Evolutionary conservation across 2,329 filamentous ascomycete species (phyloP).

Genomic region (Colletotrichum scovillei): DNA sequence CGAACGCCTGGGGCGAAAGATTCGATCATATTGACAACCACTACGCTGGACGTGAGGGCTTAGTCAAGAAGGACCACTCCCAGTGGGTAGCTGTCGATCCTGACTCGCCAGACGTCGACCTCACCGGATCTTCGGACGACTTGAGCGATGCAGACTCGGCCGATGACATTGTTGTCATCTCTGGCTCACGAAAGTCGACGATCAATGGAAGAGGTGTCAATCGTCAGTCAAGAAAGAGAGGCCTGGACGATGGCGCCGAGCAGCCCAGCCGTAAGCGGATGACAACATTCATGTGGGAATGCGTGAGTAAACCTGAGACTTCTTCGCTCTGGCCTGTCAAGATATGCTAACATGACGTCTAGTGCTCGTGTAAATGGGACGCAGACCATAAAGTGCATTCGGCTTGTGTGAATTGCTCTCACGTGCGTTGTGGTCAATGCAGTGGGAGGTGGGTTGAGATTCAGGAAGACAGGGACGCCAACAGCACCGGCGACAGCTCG

Average conservation of each 20-base stretch:
- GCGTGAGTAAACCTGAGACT: slow-evolving; percentile 41
- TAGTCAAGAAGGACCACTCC: slow-evolving; percentile 55
- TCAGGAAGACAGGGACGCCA: not conserved
- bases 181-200: not conserved
- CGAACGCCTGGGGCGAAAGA: slow-evolving; percentile 67
- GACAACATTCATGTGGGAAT: slow-evolving; percentile 42
- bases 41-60: slow-evolving; percentile 63
- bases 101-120: slow-evolving; percentile 30
- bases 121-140: slow-evolving; percentile 5
- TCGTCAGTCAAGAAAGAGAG: slow-evolving; percentile 16
- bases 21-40: slow-evolving; percentile 82
- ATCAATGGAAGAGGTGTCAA: not conserved
- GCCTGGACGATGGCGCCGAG: slow-evolving; percentile 27
- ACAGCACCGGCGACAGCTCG: not conserved
- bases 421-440: slow-evolving; percentile 21
- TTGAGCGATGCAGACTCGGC: slow-evolving; percentile 15
- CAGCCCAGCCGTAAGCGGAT: slow-evolving; percentile 35
- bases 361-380: slow-evolving; percentile 23
- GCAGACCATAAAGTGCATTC: slow-evolving; percentile 1
- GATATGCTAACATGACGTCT: not conserved
- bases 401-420: slow-evolving; percentile 17
- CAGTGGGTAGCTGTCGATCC: slow-evolving; percentile 64
- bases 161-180: not conserved
- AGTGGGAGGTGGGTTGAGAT: not conserved
- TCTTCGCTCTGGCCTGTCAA: not conserved